Conservation (phyloP, 805 yeast genomes). For the Pichia pseudocactophila region DNA sequence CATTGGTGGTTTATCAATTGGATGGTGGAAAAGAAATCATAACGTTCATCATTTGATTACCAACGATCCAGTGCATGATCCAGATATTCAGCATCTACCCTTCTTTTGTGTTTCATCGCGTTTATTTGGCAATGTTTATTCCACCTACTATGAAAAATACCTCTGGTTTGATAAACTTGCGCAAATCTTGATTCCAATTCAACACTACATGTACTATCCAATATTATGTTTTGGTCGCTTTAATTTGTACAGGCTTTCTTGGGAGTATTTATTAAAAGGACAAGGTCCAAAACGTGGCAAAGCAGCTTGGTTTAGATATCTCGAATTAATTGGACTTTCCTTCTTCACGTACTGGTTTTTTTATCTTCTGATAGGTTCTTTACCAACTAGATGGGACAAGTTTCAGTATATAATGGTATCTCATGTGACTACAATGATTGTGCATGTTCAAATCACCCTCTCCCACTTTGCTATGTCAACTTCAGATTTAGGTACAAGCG, state of each 20-base stretch:
- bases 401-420: slow-evolving; percentile 59
- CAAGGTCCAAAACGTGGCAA: slow-evolving; percentile 73
- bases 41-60: slow-evolving; percentile 88
- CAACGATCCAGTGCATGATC: slow-evolving; percentile 92
- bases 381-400: slow-evolving; percentile 47
- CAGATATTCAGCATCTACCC: slow-evolving; percentile 89
- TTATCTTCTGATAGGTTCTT: slow-evolving; percentile 46
- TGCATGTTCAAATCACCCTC: slow-evolving; percentile 87
- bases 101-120: slow-evolving; percentile 79
- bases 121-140: slow-evolving; percentile 58
- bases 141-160: slow-evolving; percentile 67
- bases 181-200: slow-evolving; percentile 47
- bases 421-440: slow-evolving; percentile 77
- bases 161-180: slow-evolving; percentile 66
- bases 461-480: slow-evolving; percentile 94
- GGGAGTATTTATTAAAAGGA: slow-evolving; percentile 69
- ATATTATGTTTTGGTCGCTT: slow-evolving; percentile 77
- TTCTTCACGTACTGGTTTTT: slow-evolving; percentile 79
- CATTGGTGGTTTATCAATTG: slow-evolving; percentile 80
- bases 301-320: slow-evolving; percentile 81
- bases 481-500: slow-evolving; percentile 72
- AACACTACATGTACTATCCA: slow-evolving; percentile 67
- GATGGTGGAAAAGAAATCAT: slow-evolving; percentile 95
- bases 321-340: slow-evolving; percentile 59
- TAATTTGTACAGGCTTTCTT: slow-evolving; percentile 72